These are phyloP conservation scores for Phallus indusiatus DNA, from an alignment of 768 basidiomycete genomes.

Conservation along the genomic window DNA sequence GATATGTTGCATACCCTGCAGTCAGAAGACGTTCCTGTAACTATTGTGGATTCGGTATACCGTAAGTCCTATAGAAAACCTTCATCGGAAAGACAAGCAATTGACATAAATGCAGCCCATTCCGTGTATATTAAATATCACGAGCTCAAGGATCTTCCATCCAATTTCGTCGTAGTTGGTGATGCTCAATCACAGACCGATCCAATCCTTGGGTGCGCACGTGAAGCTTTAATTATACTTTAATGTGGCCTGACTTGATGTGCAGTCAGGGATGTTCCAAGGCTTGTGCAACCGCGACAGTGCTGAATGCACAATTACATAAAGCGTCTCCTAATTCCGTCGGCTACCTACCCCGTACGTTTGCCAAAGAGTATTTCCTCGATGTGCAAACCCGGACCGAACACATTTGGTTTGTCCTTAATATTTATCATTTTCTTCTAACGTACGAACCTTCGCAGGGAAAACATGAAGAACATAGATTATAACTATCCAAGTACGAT, in stretches of 20 bases:
- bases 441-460: background rate
- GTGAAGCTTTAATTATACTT: background rate
- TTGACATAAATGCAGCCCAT: background rate
- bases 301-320: slow-evolving; percentile 3
- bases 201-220: slow-evolving; percentile 4
- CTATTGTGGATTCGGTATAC: background rate
- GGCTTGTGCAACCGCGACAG: background rate
- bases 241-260: background rate
- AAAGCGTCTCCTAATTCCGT: background rate
- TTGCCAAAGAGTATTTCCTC: background rate
- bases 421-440: background rate
- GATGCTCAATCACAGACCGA: slow-evolving; percentile 3
- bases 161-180: slow-evolving; percentile 9
- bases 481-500: slow-evolving; percentile 11
- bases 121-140: slow-evolving; percentile 1
- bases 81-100: background rate
- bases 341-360: background rate
- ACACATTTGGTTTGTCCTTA: slow-evolving; percentile 5
- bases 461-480: background rate
- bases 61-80: background rate
- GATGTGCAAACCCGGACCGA: background rate
- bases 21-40: background rate
- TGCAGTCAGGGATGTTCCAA: slow-evolving; percentile 4
- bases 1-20: slow-evolving; percentile 1
- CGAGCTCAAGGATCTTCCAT: background rate